These are phyloP conservation scores for Yamadazyma pseudoaaseri DNA, from an alignment of 1,139 yeast genomes.

Conservation along the genomic window DNA sequence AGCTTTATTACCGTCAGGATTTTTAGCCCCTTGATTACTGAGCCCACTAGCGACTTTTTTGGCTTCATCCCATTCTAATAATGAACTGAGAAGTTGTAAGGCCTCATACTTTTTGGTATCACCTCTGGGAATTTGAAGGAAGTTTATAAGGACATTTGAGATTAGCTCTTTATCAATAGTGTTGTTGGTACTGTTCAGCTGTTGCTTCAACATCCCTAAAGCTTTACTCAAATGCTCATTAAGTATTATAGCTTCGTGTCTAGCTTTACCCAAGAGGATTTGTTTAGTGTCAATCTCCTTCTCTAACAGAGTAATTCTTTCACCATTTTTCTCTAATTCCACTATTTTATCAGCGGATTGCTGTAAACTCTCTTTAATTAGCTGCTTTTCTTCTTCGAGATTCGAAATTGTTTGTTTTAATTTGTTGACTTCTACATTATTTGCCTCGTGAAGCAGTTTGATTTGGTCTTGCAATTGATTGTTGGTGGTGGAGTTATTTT, in stretches of 20 bases:
- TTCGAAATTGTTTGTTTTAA: conserved; percentile 15
- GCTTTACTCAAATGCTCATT: conserved; percentile 95
- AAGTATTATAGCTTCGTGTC: conserved; percentile 93
- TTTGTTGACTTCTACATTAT: conserved; percentile 17
- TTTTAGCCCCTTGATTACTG: conserved; percentile 28
- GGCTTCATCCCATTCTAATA: conserved; percentile 84
- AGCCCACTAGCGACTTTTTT: conserved; percentile 84
- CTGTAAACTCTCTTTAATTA: conserved; percentile 4
- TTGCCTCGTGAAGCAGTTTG: conserved; percentile 11
- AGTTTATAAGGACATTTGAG: conserved; percentile 81
- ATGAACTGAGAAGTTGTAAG: conserved; percentile 75
- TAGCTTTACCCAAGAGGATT: conserved; percentile 77
- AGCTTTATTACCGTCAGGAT: conserved; percentile 20
- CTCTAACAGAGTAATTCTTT: conserved; percentile 14
- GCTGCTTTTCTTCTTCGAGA: conserved; percentile 10
- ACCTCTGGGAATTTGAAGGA: conserved; percentile 84
- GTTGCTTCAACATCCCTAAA: conserved; percentile 71
- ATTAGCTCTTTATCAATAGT: conserved; percentile 85
- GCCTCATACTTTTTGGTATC: conserved; percentile 95
- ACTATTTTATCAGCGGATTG: conserved; percentile 13
- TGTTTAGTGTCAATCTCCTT: conserved; percentile 65
- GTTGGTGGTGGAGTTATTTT: not conserved
- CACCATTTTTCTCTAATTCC: conserved; percentile 11
- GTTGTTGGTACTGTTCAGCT: conserved; percentile 60
- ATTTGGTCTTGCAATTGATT: conserved; percentile 17